A percentile compares a stretch with the other conserved stretches of the same genome.
These are phyloP conservation scores for Stachybotrys chartarum DNA, from an alignment of 2,329 filamentous ascomycete genomes.

Conservation along the genomic window DNA sequence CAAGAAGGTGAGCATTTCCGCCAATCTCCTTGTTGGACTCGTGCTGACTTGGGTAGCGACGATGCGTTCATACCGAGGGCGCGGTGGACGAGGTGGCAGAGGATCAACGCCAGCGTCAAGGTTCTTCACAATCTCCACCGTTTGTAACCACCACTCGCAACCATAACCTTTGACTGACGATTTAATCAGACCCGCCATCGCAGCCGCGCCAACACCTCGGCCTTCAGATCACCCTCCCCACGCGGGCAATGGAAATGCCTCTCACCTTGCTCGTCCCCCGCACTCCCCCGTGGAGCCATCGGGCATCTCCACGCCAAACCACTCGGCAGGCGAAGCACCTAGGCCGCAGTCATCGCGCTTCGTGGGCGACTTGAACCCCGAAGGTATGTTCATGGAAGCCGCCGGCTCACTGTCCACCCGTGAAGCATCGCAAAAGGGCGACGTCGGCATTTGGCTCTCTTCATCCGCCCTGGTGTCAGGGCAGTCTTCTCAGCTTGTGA, in stretches of 20 bases:
- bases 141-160: background rate
- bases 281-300: background rate
- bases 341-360: constrained; percentile 35
- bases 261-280: background rate
- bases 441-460: constrained; percentile 49
- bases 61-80: constrained; percentile 35
- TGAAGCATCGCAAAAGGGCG: constrained; percentile 37
- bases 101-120: constrained; percentile 15
- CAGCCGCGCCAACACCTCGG: background rate
- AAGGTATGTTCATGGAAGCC: constrained; percentile 52
- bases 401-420: constrained; percentile 27
- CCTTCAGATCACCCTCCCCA: background rate
- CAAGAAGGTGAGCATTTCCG: constrained; percentile 35
- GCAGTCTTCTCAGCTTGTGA: constrained; percentile 28
- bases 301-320: background rate
- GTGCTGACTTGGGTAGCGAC: constrained; percentile 22
- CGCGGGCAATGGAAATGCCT: background rate
- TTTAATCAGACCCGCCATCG: background rate
- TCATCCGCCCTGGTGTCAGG: constrained; percentile 12
- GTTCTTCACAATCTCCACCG: background rate
- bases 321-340: background rate
- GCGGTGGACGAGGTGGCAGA: constrained; percentile 17
- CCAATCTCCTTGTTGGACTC: background rate
- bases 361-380: constrained; percentile 52
- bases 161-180: background rate